Conservation (phyloP, 2,329 filamentous ascomycete genomes). For the Diplodia sapinea region DNA sequence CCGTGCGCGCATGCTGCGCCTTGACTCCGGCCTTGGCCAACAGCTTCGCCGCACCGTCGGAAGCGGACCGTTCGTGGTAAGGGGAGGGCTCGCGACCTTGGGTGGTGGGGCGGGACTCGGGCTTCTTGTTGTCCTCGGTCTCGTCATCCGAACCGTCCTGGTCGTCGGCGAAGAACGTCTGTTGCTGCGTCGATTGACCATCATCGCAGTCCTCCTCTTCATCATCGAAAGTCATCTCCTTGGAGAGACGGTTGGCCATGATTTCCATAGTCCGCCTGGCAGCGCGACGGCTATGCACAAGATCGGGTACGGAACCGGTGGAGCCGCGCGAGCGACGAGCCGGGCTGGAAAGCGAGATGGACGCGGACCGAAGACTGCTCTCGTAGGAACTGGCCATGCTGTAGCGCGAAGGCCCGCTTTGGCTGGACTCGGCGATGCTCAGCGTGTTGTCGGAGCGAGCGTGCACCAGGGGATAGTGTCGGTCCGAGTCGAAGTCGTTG, state of each 20-base stretch:
- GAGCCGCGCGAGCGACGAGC: conserved; percentile 47
- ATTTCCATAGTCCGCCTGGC: conserved; percentile 43
- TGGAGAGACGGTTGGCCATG: conserved; percentile 42
- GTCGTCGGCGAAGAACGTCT: conserved; percentile 35
- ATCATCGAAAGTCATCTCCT: conserved; percentile 39
- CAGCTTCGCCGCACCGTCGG: conserved; percentile 44
- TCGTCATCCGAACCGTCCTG: conserved; percentile 37
- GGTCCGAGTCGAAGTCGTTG: conserved; percentile 53
- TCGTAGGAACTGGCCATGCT: conserved; percentile 63
- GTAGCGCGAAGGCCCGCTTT: conserved; percentile 58
- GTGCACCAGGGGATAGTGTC: conserved; percentile 54
- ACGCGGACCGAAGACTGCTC: conserved; percentile 58
- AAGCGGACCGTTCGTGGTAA: conserved; percentile 44
- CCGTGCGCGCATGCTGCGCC: conserved; percentile 23
- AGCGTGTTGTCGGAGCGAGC: conserved; percentile 37
- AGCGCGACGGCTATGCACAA: conserved; percentile 45
- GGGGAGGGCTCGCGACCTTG: conserved; percentile 24
- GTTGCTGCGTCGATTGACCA: background rate
- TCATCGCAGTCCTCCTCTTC: conserved; percentile 35
- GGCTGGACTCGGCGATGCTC: conserved; percentile 50
- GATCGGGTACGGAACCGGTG: conserved; percentile 47
- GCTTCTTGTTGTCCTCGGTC: conserved; percentile 11
- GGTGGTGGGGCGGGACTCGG: conserved; percentile 28
- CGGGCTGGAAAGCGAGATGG: conserved; percentile 44
- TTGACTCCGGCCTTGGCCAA: conserved; percentile 32